Evolutionary conservation across 2,329 filamentous ascomycete genomes (phyloP), one percentile per base, ranked within the genome.

Genomic region (Chaetothyriales sp.): DNA sequence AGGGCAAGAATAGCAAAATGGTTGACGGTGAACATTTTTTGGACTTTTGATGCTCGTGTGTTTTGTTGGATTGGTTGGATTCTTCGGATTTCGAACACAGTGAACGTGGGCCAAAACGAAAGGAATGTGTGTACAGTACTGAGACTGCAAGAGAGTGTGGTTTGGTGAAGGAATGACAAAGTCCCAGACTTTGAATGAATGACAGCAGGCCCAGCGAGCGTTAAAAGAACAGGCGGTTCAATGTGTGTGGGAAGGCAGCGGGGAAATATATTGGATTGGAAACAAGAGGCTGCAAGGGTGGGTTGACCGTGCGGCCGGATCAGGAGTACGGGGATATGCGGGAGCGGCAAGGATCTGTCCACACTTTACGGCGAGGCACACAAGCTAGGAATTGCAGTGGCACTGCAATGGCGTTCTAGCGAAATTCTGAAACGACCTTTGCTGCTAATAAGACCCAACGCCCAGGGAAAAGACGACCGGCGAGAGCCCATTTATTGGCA

Each of bases 1-100:
- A 66, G 50, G 37, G 63, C 59, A 47, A 68, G 50, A 43, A 64
- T 49, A 49, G 65, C 64, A 56, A 67, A 43, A 40, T 53, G 53
- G 50, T 58, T 56, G 51, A 57, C 8, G 44, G 55, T 43, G 44
- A 54, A 46, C 58, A 60, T 60, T 18, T 58, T 54, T 51, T 46
- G n/a, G n/a, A n/a, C 44, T 25, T 25, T 25, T 25, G 22, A 25
- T 25, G 22, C 22, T 25, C 6, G 22, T 25, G 43, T 43, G 20
- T 13, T 22, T 19, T 6, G 19, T 20, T 10, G 8, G 46, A 9
- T 47, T 20, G 20, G 9, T 15, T 40, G 10, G 33, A 5, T 13
- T 40, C 10, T 40, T 40, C 33, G 33, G 33, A 15, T 40, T 40
- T 15, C 15, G 10, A 40, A 40, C n/a, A 40, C 10, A 40, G 33